phyloP scores from a whole-genome alignment of 73 alveolate genomes.

The Tetrahymena malaccensis region DNA sequence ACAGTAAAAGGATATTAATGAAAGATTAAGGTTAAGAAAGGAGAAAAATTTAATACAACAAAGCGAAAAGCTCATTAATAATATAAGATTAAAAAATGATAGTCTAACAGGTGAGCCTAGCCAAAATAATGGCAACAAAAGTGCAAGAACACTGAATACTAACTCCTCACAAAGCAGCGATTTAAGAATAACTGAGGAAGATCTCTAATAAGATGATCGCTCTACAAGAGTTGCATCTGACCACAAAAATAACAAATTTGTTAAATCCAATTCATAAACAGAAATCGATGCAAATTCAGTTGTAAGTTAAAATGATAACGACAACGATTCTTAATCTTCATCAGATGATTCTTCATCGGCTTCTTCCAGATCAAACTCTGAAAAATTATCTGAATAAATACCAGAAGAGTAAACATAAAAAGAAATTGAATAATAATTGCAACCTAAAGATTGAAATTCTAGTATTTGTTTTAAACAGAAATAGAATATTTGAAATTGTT shows the following conservation, averaged over 20 bases:
- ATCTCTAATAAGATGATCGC: background rate
- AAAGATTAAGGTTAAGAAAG: background rate
- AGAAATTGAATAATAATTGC: background rate
- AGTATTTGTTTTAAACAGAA: background rate
- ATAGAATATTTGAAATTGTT: too few species aligned
- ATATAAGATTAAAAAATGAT: background rate
- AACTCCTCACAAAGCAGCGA: background rate
- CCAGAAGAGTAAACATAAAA: background rate
- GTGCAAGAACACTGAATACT: background rate
- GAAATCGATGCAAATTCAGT: background rate
- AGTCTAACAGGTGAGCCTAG: background rate
- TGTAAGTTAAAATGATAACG: background rate
- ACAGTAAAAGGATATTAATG: background rate
- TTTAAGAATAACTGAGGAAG: background rate
- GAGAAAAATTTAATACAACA: background rate
- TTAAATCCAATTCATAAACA: background rate
- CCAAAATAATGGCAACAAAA: background rate
- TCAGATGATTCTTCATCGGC: background rate
- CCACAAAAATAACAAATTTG: background rate
- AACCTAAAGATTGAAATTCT: background rate
- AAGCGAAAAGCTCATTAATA: background rate
- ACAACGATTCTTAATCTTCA: background rate
- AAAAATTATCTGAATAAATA: background rate
- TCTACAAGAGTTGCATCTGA: background rate
- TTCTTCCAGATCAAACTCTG: background rate